Evolutionary conservation across 208 protist species (phyloP), one percentile per base, ranked within the genome.

Genomic region (Willaertia magna): DNA sequence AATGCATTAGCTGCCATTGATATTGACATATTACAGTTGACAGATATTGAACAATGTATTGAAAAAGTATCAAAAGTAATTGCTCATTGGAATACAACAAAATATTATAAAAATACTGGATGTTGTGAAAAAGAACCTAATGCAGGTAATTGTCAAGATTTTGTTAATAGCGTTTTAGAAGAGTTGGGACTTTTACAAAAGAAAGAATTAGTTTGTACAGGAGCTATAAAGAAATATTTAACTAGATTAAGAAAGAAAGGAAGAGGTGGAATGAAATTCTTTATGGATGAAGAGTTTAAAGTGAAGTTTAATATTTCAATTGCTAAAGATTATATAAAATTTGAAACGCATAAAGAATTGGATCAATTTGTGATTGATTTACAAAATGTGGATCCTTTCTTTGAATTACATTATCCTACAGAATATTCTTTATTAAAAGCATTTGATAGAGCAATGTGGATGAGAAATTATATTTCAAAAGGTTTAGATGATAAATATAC

Each of bases 71-170:
- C 74, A 20, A 39, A 79, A 30, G 74, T 79, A 26, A 79, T 79
- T 79, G 18, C 12, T 30, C 22, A 79, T 18, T 79, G 74, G 74
- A 79, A 79, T 47, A 22, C 34, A 0, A 4, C 7, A 4, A 47
- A 47, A 11, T 2, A n/a, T 20, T 79, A 79, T n/a, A 79, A 79
- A 46, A 9, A 79, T 18, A 44, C 20, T 34, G 34, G 40, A 47
- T n/a, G n/a, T n/a, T n/a, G n/a, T n/a, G 40, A 20, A 47, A 20
- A 47, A 14, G 7, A 43, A 30, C 7, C 34, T 3, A 79, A 79
- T 11, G 12, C n/a, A 43, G 74, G 74, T 30, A 79, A 79, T 47
- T 79, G 74, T 79, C 74, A 79, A 79, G 74, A 79, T 79, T 79
- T 79, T 79, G 74, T 79, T 1, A 20, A 79, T 47, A 42, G 22